Conservation (phyloP, 495 filamentous ascomycete genomes). For the Hyphodiscus hymeniophilus region DNA sequence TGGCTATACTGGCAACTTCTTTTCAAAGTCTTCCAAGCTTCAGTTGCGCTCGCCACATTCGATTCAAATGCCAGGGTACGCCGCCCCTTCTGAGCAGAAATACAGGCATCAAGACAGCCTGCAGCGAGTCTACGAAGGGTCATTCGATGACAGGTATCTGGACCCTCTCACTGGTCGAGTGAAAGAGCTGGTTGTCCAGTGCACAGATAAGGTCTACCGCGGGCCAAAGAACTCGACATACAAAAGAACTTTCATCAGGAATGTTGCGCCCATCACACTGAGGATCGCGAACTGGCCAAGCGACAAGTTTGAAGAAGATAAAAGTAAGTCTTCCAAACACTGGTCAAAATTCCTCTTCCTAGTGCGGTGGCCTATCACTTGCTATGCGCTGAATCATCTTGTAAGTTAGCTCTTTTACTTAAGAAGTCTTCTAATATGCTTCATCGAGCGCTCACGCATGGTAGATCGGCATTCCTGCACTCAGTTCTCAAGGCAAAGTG, state of each 20-base stretch:
- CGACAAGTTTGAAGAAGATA: neutral
- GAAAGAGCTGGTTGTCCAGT: neutral
- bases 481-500: no score
- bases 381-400: no score
- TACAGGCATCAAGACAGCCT: neutral
- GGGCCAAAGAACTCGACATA: neutral
- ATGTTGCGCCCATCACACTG: neutral
- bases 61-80: neutral
- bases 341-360: no score
- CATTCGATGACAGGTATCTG: conserved; percentile 1
- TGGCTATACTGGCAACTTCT: no score
- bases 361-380: no score
- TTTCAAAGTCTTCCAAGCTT: no score
- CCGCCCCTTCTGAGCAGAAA: neutral
- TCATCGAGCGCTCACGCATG: no score
- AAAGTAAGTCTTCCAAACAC: no score
- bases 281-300: neutral
- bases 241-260: neutral
- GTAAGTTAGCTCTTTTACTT: no score
- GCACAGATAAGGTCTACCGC: neutral
- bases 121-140: neutral
- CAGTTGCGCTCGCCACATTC: no score
- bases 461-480: no score
- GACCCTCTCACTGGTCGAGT: neutral
- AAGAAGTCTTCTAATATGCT: no score